phyloP scores from a whole-genome alignment of 1,284 basidiomycete genomes.

The Fomitopsis schrenkii region DNA sequence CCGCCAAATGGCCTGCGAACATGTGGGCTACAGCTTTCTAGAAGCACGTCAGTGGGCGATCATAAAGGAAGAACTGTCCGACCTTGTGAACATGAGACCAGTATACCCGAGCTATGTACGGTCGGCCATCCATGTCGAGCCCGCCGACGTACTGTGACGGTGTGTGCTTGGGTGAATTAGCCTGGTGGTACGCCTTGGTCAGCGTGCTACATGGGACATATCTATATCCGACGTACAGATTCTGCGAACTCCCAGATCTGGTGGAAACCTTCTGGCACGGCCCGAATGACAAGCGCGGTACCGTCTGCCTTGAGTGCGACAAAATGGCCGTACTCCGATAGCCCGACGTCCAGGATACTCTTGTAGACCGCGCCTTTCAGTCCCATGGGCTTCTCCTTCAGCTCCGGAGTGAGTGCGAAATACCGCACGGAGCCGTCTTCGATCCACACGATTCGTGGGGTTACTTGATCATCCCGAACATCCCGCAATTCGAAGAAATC shows the following conservation, averaged over 20 bases:
- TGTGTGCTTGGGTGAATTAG: constrained; percentile 34
- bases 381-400: constrained; percentile 43
- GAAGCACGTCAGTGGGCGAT: constrained; percentile 5
- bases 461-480: constrained; percentile 14
- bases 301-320: constrained; percentile 54
- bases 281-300: constrained; percentile 48
- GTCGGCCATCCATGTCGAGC: constrained; percentile 49
- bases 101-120: constrained; percentile 68
- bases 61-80: constrained; percentile 8
- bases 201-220: not conserved
- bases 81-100: constrained; percentile 66
- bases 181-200: constrained; percentile 23
- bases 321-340: constrained; percentile 43
- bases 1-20: constrained; percentile 49
- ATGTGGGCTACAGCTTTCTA: constrained; percentile 54
- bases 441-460: constrained; percentile 61
- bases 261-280: constrained; percentile 42
- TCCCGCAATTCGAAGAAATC: constrained; percentile 38
- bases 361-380: constrained; percentile 42
- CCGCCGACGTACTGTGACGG: constrained; percentile 60
- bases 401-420: constrained; percentile 49
- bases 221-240: constrained; percentile 38
- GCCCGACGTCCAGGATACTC: constrained; percentile 51
- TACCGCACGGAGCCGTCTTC: constrained; percentile 56
- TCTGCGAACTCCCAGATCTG: constrained; percentile 55